Base-by-base conservation (phyloP, 768 basidiomycete genomes). In the Lentinula detonsa region DNA sequence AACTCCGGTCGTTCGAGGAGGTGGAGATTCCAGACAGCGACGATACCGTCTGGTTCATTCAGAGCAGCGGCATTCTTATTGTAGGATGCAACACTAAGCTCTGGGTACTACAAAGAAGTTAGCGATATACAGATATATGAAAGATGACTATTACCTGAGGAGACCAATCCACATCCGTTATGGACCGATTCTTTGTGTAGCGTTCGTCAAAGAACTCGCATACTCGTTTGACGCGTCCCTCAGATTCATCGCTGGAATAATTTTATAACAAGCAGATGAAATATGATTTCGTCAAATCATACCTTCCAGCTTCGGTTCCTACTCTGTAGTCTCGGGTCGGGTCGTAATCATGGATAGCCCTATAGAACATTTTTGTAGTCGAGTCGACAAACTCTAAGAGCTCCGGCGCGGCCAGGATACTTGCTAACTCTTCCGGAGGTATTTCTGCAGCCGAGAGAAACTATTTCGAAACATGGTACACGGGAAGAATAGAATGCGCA, bases 151-250 rank as follows among this genome's bases (percentile, higher is more conserved):
- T 57, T 63, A 93, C 96, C 80, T 98, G 98, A 2, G 93, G 93
- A 55, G 95, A 98, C 97, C 97, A 99, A 68, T 98, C 96, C 11
- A 98, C 79, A 65, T 93, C 94, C 1, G 97, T 99, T 62, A 99
- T 92, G 5, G 95, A 96, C 57, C 97, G 79, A 69, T 96, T 95
- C 73, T 91, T 93, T 5, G 90, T 90, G 74, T 92, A 91, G 51
- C 91, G 81, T 69, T 97, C 93, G 69, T 97, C 95, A 65, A 81
- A 88, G 76, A 98, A 98, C 50, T 90, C 88, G 67, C 96, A 98
- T n/a, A 96, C 79, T n/a, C 87, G 83, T 71, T 96, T 95, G 45
- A 98, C 89, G 53, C 87, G 86, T 66, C 93, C 94, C 74, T 96
- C 95, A 0, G 88, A 88, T 55, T 95, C 94, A 62, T 96, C 95